phyloP scores from a whole-genome alignment of 2,329 filamentous ascomycete species.

The Penicillium sp. region DNA sequence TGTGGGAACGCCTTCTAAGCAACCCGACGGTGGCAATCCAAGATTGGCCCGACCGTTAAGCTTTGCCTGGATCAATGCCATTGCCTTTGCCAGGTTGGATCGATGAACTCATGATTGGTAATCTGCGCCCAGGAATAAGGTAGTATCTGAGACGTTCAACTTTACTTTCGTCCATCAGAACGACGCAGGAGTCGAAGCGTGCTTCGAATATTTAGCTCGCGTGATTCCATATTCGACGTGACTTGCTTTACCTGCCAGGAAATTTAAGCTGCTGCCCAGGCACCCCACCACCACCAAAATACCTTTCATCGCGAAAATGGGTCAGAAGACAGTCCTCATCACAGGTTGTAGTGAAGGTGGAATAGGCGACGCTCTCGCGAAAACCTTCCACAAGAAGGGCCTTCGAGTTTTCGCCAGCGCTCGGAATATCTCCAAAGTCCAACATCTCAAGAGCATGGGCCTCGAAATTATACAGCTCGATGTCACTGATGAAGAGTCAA shows the following conservation, averaged over 20 bases:
- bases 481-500: constrained; percentile 31
- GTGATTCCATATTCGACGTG: neutral
- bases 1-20: constrained; percentile 4
- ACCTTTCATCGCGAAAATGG: constrained; percentile 1
- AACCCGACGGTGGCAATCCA: constrained; percentile 8
- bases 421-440: constrained; percentile 37
- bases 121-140: neutral
- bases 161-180: too few species aligned
- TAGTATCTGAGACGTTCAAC: too few species aligned
- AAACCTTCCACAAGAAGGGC: constrained; percentile 39
- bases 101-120: neutral
- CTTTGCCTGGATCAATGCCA: neutral
- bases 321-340: constrained; percentile 31
- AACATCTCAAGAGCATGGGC: constrained; percentile 25
- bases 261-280: neutral
- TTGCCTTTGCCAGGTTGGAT: neutral
- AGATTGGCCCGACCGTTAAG: constrained; percentile 1
- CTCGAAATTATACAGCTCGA: constrained; percentile 32
- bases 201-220: neutral
- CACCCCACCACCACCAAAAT: neutral
- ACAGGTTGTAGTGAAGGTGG: constrained; percentile 47
- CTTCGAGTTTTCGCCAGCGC: constrained; percentile 47
- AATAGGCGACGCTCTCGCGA: constrained; percentile 44
- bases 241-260: neutral
- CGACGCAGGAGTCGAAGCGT: too few species aligned